Conservation (phyloP, 2,329 filamentous ascomycete genomes). For the Fusarium chuoi region DNA sequence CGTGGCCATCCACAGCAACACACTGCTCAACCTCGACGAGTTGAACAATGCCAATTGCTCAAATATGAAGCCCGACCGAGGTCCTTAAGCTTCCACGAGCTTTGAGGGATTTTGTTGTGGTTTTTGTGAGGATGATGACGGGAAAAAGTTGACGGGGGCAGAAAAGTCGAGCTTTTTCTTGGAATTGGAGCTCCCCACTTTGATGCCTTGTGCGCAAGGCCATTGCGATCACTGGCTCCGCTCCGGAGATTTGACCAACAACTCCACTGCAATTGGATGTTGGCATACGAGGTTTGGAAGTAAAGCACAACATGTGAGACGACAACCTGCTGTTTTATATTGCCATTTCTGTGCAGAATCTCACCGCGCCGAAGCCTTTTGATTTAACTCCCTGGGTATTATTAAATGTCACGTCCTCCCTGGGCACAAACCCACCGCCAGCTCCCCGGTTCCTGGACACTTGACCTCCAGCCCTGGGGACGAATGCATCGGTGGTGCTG, state of each 20-base stretch:
- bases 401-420: neutral
- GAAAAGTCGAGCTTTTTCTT: slow-evolving; percentile 40
- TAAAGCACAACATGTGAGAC: neutral
- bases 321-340: neutral
- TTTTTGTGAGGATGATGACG: slow-evolving; percentile 31
- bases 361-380: neutral
- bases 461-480: neutral
- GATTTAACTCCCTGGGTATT: neutral
- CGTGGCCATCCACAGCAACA: slow-evolving; percentile 43
- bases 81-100: slow-evolving; percentile 19
- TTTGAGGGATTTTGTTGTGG: slow-evolving; percentile 17
- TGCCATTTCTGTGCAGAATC: neutral
- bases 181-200: slow-evolving; percentile 44
- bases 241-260: slow-evolving; percentile 2
- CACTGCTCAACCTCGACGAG: slow-evolving; percentile 28
- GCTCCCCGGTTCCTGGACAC: neutral
- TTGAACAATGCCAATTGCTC: slow-evolving; percentile 33
- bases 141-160: slow-evolving; percentile 15
- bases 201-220: slow-evolving; percentile 48
- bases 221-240: neutral
- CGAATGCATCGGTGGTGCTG: neutral
- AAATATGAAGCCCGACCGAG: slow-evolving; percentile 29
- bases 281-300: neutral
- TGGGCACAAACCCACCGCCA: neutral
- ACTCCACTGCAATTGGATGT: neutral